Percentiles rank a stretch among this genome's conserved stretches.
Conservation (phyloP, 1,139 yeast species). For the Protomyces macrosporus region DNA sequence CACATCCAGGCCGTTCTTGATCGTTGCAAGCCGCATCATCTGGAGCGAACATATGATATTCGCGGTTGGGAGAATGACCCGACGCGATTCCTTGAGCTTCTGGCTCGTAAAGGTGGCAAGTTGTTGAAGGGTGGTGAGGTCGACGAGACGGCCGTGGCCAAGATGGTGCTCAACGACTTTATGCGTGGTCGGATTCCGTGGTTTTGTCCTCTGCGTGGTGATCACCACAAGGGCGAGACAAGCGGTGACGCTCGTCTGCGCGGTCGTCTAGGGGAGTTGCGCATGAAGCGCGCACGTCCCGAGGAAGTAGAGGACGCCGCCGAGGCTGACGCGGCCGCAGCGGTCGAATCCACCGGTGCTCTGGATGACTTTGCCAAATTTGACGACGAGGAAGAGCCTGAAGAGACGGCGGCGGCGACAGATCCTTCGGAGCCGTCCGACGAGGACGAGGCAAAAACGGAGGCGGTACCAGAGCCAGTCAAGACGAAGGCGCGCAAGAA, state of each 20-base stretch:
- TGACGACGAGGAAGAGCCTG: constrained; percentile 14
- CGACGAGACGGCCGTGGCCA: constrained; percentile 89
- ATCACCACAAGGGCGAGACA: constrained; percentile 27
- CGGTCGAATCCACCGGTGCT: constrained; percentile 22
- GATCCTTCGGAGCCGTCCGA: neutral
- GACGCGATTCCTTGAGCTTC: constrained; percentile 75
- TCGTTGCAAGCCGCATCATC: constrained; percentile 82
- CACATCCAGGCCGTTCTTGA: constrained; percentile 80
- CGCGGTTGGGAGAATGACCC: constrained; percentile 79
- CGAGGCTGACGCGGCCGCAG: constrained; percentile 30
- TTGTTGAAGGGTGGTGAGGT: constrained; percentile 96
- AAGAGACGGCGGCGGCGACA: neutral
- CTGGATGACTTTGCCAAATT: constrained; percentile 3
- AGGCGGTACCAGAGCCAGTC: neutral
- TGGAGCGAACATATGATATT: constrained; percentile 92
- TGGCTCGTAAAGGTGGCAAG: constrained; percentile 91
- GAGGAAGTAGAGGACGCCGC: constrained; percentile 31
- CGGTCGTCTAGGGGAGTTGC: constrained; percentile 20
- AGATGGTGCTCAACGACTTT: constrained; percentile 84
- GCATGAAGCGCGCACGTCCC: constrained; percentile 29
- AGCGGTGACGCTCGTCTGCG: constrained; percentile 18
- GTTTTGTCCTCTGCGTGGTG: constrained; percentile 86
- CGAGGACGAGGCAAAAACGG: neutral
- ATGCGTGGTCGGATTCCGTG: constrained; percentile 97
- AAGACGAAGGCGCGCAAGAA: neutral